Conservation (phyloP, 352 stramenopile species). For the Phytophthora sp. region DNA sequence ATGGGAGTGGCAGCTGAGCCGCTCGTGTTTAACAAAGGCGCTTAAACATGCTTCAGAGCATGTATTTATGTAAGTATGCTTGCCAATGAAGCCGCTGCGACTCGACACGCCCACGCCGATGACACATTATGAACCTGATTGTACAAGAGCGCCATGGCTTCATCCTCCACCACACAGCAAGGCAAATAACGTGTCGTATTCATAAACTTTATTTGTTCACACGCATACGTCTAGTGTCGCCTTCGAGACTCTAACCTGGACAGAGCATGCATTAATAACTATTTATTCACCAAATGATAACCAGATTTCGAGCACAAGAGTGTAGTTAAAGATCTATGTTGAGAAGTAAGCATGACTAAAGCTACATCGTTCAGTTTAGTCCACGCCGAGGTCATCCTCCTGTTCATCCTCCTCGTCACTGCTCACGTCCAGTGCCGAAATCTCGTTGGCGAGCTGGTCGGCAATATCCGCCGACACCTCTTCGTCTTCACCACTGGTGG, state of each 20-base stretch:
- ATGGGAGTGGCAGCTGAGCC: constrained; percentile 72
- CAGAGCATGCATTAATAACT: too few relatives aligned
- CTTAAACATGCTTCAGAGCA: constrained; percentile 20
- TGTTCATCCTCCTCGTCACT: constrained; percentile 84
- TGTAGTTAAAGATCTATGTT: neutral
- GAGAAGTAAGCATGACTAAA: neutral
- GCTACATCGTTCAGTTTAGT: constrained; percentile 37
- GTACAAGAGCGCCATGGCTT: constrained; percentile 35
- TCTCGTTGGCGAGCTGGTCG: constrained; percentile 69
- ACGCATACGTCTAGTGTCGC: neutral
- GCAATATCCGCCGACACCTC: constrained; percentile 73
- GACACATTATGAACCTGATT: constrained; percentile 43
- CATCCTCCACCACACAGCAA: constrained; percentile 12
- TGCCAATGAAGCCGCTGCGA: constrained; percentile 23
- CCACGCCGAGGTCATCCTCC: constrained; percentile 49
- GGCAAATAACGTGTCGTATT: constrained; percentile 32
- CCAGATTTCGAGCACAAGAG: neutral
- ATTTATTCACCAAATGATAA: constrained; percentile 12
- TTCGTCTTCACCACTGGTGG: constrained; percentile 57
- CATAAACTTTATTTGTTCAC: constrained; percentile 42
- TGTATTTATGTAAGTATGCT: constrained; percentile 32
- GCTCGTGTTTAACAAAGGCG: constrained; percentile 54
- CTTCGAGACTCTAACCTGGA: neutral
- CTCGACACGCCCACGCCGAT: constrained; percentile 14
- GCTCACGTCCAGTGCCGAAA: constrained; percentile 80